A percentile compares a stretch with the other conserved stretches of the same genome.
phyloP scores from a whole-genome alignment of 2,329 filamentous ascomycete species.

The Cercospora sojina region DNA sequence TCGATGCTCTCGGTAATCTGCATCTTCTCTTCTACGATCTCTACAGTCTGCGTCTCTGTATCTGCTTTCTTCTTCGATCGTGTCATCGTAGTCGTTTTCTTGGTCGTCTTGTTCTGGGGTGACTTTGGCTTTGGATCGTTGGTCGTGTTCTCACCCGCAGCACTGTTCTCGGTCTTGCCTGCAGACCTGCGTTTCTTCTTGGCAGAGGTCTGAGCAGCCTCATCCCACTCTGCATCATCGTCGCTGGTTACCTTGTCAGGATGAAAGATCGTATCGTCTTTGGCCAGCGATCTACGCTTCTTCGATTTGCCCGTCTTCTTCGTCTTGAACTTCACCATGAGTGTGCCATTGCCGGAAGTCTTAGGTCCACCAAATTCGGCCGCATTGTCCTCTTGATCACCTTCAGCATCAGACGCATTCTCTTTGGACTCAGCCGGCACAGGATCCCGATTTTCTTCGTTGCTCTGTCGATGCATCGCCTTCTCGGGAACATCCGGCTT shows the following conservation, averaged over 20 bases:
- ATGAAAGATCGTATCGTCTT: constrained; percentile 4
- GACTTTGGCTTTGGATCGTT: constrained; percentile 19
- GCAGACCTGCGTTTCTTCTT: constrained; percentile 39
- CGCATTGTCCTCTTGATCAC: not conserved
- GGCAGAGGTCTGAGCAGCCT: constrained; percentile 22
- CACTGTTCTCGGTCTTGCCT: constrained; percentile 21
- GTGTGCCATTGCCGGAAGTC: not conserved
- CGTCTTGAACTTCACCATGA: constrained; percentile 30
- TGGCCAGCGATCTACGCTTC: constrained; percentile 23
- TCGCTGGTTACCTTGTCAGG: constrained; percentile 14
- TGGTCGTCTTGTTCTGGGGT: constrained; percentile 16
- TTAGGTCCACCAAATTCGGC: not conserved
- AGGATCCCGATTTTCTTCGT: constrained; percentile 10
- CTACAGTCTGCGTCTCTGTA: constrained; percentile 14
- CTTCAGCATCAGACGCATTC: not conserved
- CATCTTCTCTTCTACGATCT: constrained; percentile 8
- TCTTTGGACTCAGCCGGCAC: not conserved
- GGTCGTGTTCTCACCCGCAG: constrained; percentile 16
- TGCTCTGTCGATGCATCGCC: constrained; percentile 4
- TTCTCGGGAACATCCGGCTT: constrained; percentile 16
- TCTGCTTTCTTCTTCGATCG: constrained; percentile 18
- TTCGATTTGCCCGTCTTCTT: constrained; percentile 26
- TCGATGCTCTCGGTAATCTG: constrained; percentile 17
- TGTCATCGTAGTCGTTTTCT: constrained; percentile 10
- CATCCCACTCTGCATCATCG: constrained; percentile 32